These are phyloP conservation scores for Phylloporus arenicola DNA, from an alignment of 768 basidiomycete species.

Conservation along the genomic window DNA sequence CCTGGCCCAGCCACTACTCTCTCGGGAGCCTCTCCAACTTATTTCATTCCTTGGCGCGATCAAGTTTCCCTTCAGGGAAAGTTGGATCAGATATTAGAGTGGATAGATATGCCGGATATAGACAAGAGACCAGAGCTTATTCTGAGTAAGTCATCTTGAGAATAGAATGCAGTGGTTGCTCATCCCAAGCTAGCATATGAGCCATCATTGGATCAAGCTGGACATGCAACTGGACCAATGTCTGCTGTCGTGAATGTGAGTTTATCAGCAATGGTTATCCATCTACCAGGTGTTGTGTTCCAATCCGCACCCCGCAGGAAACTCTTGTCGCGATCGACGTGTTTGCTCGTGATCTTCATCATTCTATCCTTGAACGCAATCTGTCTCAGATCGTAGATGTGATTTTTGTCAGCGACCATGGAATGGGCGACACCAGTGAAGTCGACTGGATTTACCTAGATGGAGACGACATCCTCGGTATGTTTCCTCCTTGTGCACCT, in stretches of 20 bases:
- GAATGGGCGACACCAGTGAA: constrained; percentile 87
- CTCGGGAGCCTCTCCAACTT: constrained; percentile 61
- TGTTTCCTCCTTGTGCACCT: not conserved
- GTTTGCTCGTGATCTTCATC: constrained; percentile 68
- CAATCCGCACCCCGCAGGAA: constrained; percentile 33
- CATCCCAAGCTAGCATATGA: constrained; percentile 56
- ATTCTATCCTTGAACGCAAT: constrained; percentile 61
- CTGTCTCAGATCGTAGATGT: constrained; percentile 81
- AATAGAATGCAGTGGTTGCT: not conserved
- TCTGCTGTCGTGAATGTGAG: constrained; percentile 68
- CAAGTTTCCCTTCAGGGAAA: constrained; percentile 54
- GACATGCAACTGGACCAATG: constrained; percentile 65
- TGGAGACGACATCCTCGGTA: constrained; percentile 32
- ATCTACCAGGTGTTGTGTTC: not conserved
- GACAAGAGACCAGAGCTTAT: constrained; percentile 72
- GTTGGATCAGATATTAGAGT: constrained; percentile 69
- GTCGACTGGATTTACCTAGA: constrained; percentile 75
- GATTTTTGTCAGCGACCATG: constrained; percentile 86
- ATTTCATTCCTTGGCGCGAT: constrained; percentile 77
- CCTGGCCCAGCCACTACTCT: constrained; percentile 74
- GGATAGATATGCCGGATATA: constrained; percentile 70
- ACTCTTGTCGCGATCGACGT: constrained; percentile 64
- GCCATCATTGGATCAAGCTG: constrained; percentile 82
- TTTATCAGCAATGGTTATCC: not conserved
- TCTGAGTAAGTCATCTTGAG: constrained; percentile 43